Base-by-base conservation (phyloP, 164 flowering plant genomes). In the Tetracentron sinense region DNA sequence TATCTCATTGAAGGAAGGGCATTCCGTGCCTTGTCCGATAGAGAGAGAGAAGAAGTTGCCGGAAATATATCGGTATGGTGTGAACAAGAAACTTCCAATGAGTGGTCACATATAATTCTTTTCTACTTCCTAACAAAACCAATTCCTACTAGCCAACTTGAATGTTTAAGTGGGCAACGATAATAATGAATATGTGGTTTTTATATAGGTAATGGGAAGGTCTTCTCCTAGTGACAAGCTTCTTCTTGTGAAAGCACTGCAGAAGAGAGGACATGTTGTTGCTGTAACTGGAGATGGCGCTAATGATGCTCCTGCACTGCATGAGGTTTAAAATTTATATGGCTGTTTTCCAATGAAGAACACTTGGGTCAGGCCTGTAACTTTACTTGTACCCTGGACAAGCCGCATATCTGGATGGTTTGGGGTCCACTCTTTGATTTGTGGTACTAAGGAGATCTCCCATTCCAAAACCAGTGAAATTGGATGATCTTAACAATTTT, bases 251-350 rank as follows among this genome's bases (percentile, higher is more conserved):
- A 86, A 91, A 89, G 86, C 96, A 53, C 71, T 94, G 70, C 83
- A 76, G 58, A 89, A 67, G 66, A 77, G 46, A 42, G 87, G 86
- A 1, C 86, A 91, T 72, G 95, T 91, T 74, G 98, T 94, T 71
- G 98, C 98, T 65, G 98, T 94, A 7, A 94, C 98, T 62, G 98
- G 97, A 61, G 98, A 94, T 78, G 98, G 98, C 6, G 88, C 99
- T 47, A 95, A 95, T 75, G 99, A 95, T 77, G 99, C 99, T 61
- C 98, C 98, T 56, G 97, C 98, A 20, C 73, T 94, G 58, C 91
- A 91, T 64, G 97, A 91, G 96, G 98, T 93, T 56, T 70, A 61
- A 49, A 11, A 19, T 57, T 33, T 68, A 10, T 31, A 7, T 14
- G 0, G 27, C 20, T 67, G n/a, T 20, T 8, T 56, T 38, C 46